These are phyloP conservation scores for Sarocladium kiliense DNA, from an alignment of 2,329 filamentous ascomycete species.

Conservation along the genomic window DNA sequence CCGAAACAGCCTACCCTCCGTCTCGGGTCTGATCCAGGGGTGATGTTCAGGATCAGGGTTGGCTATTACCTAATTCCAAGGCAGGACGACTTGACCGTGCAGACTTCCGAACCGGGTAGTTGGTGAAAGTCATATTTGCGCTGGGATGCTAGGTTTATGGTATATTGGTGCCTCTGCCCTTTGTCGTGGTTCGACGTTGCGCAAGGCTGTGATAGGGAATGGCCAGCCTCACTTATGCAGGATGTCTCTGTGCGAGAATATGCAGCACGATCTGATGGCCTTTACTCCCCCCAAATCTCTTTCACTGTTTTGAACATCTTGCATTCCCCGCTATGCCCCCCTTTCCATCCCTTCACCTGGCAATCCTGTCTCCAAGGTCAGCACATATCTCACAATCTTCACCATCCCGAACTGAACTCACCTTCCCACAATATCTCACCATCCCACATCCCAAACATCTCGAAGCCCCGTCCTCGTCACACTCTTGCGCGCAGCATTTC, in stretches of 20 bases:
- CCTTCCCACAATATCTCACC: constrained; percentile 42
- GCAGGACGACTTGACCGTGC: neutral
- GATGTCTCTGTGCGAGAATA: too few relatives aligned
- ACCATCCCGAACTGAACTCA: constrained; percentile 13
- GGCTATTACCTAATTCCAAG: constrained; percentile 8
- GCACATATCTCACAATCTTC: neutral
- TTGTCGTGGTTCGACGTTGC: too few relatives aligned
- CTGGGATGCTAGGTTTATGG: too few relatives aligned
- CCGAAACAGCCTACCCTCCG: neutral
- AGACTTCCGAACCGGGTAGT: neutral
- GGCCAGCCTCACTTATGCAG: neutral
- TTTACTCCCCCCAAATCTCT: constrained; percentile 4
- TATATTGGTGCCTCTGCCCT: too few relatives aligned
- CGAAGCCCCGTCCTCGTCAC: constrained; percentile 21
- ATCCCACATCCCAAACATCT: constrained; percentile 38
- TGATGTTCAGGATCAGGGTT: neutral
- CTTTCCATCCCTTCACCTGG: constrained; percentile 15
- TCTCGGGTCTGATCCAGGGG: neutral
- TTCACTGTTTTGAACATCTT: constrained; percentile 13
- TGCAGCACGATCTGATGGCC: too few relatives aligned
- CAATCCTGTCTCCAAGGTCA: constrained; percentile 10
- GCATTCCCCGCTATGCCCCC: constrained; percentile 15
- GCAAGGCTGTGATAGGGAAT: neutral
- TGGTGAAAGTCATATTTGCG: too few relatives aligned
- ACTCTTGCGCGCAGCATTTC: constrained; percentile 22